A percentile compares a stretch with the other conserved stretches of the same genome.
Evolutionary conservation across 768 basidiomycete species (phyloP).

Genomic region (Peribolospora kevripleyi): DNA sequence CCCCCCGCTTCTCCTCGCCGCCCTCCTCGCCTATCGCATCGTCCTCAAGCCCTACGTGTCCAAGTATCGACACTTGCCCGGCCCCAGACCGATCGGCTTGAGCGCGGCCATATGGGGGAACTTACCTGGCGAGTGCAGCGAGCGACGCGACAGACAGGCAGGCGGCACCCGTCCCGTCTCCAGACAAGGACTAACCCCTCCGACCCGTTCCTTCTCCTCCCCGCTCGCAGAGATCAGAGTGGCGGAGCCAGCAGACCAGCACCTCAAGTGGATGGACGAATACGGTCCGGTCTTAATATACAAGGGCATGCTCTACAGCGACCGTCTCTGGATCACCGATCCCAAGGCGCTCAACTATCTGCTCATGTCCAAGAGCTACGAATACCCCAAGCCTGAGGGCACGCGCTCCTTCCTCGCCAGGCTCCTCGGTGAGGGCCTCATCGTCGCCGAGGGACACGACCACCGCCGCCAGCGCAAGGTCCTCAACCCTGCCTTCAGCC

Average conservation of each 20-base stretch:
- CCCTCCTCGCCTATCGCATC: too few relatives aligned
- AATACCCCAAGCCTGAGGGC: neutral
- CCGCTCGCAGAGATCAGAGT: neutral
- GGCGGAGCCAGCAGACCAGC: neutral
- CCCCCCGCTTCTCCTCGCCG: too few relatives aligned
- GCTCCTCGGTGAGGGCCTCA: neutral
- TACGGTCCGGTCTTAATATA: neutral
- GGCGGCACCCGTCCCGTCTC: too few relatives aligned
- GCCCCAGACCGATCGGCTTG: too few relatives aligned
- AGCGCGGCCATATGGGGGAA: too few relatives aligned
- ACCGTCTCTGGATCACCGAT: neutral
- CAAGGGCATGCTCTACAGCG: neutral
- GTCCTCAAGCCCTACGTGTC: too few relatives aligned
- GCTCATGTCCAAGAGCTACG: too few relatives aligned
- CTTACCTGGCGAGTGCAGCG: too few relatives aligned
- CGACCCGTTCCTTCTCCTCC: neutral
- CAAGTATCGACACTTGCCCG: too few relatives aligned
- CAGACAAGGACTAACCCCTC: too few relatives aligned
- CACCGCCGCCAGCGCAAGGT: neutral
- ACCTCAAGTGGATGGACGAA: neutral
- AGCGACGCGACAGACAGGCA: too few relatives aligned
- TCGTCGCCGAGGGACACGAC: slow-evolving; percentile 6
- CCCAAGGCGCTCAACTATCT: neutral
- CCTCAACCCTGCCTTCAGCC: too few relatives aligned
- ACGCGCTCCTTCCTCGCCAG: slow-evolving; percentile 7